phyloP scores from a whole-genome alignment of 768 basidiomycete species.

The Lactarius deliciosus region DNA sequence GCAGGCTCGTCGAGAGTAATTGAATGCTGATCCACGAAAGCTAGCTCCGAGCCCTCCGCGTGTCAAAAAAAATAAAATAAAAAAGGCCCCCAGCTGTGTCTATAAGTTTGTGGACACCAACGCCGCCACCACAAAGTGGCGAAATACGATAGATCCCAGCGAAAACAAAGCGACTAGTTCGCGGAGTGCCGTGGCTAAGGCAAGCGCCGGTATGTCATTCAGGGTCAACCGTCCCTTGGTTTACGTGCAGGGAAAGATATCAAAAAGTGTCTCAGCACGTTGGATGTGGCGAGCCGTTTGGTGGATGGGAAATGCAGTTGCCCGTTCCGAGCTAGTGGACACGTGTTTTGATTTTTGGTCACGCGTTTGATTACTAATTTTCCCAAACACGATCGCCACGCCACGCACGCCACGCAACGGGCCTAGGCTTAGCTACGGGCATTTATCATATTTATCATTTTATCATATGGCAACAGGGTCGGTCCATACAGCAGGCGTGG shows the following conservation, averaged over 20 bases:
- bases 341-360: not conserved
- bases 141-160: not conserved
- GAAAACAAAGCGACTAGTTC: not conserved
- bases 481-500: not conserved
- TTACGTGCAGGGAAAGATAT: not conserved
- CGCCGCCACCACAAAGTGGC: not conserved
- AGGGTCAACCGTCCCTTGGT: not conserved
- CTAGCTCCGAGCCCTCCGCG: not conserved
- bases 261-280: not conserved
- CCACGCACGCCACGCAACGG: too few species aligned
- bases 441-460: not conserved
- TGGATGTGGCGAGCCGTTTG: not conserved
- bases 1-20: not conserved
- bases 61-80: not conserved
- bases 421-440: not conserved
- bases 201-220: not conserved
- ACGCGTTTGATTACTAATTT: not conserved
- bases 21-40: not conserved
- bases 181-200: not conserved
- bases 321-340: not conserved
- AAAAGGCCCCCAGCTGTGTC: not conserved
- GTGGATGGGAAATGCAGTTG: not conserved
- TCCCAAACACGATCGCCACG: not conserved
- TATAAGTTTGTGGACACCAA: not conserved
- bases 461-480: not conserved